phyloP scores from a whole-genome alignment of 306 rosid species.

The Pyrus betulifolia region DNA sequence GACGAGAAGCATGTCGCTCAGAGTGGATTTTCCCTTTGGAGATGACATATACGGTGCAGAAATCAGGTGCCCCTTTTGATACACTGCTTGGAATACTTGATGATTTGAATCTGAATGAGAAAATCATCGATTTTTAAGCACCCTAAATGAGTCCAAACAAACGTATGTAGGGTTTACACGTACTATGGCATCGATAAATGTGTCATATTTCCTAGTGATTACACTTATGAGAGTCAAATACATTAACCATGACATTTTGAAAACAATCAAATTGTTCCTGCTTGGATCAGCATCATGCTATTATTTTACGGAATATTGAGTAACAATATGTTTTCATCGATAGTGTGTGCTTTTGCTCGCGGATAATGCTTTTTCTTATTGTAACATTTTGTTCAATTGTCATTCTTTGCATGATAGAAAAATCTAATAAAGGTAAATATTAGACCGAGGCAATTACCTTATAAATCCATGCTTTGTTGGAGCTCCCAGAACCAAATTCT shows the following conservation, averaged over 20 bases:
- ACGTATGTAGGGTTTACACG: too few species aligned
- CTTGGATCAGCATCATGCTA: too few species aligned
- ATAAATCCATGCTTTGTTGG: slow-evolving; percentile 77
- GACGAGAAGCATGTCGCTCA: slow-evolving; percentile 46
- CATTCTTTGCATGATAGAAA: not conserved
- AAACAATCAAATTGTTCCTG: too few species aligned
- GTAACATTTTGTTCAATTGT: not conserved
- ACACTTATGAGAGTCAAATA: too few species aligned
- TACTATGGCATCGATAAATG: not conserved
- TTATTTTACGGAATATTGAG: too few species aligned
- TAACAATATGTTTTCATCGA: not conserved
- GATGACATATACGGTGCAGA: slow-evolving; percentile 65
- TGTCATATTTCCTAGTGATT: not conserved
- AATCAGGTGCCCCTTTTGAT: slow-evolving; percentile 72
- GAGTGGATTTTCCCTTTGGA: slow-evolving; percentile 79
- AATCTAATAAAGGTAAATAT: too few species aligned
- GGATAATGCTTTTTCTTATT: too few species aligned
- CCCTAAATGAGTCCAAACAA: not conserved
- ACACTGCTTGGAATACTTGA: slow-evolving; percentile 48
- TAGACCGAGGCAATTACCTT: slow-evolving; percentile 30
- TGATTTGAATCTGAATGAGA: slow-evolving; percentile 56
- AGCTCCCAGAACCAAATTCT: slow-evolving; percentile 68
- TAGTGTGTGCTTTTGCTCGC: not conserved
- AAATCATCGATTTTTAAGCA: not conserved
- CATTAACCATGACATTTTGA: too few species aligned